These are phyloP conservation scores for Rickenella mellea DNA, from an alignment of 768 basidiomycete species.

Conservation along the genomic window DNA sequence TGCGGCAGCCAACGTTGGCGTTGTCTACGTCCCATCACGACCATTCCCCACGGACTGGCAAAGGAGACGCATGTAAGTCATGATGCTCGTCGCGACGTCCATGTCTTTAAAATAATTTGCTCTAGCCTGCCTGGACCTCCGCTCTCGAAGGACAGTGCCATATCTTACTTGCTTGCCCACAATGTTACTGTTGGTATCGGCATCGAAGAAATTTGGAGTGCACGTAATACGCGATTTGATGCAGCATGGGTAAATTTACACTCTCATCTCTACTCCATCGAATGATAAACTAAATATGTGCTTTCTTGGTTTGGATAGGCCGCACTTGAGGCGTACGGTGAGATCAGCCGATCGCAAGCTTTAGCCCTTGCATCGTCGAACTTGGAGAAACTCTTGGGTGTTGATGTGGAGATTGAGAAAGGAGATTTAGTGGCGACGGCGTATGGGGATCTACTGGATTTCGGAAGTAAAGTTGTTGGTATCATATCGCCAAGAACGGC, in stretches of 20 bases:
- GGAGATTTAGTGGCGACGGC: constrained; percentile 29
- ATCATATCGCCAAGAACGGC: constrained; percentile 20
- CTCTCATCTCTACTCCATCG: constrained; percentile 4
- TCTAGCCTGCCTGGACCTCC: constrained; percentile 66
- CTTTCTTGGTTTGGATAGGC: constrained; percentile 18
- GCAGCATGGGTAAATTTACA: constrained; percentile 61
- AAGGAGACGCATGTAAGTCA: constrained; percentile 44
- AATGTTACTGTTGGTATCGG: constrained; percentile 70
- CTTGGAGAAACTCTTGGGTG: constrained; percentile 41
- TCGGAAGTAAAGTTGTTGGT: constrained; percentile 29
- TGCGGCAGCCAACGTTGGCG: constrained; percentile 55
- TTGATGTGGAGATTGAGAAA: constrained; percentile 15
- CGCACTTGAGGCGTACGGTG: constrained; percentile 27
- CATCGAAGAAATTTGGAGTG: constrained; percentile 55
- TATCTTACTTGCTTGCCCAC: constrained; percentile 52
- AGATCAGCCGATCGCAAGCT: constrained; percentile 35
- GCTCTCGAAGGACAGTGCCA: constrained; percentile 46
- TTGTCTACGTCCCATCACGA: constrained; percentile 57
- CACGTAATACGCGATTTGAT: constrained; percentile 73
- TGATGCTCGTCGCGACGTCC: constrained; percentile 8
- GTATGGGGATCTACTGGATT: constrained; percentile 26
- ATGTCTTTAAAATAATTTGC: constrained; percentile 22
- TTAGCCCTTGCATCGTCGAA: constrained; percentile 45
- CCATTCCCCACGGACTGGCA: constrained; percentile 74
- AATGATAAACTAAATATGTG: constrained; percentile 17